Conservation (phyloP, 1,284 basidiomycete species). For the Leccinum brunneo-olivaceum region DNA sequence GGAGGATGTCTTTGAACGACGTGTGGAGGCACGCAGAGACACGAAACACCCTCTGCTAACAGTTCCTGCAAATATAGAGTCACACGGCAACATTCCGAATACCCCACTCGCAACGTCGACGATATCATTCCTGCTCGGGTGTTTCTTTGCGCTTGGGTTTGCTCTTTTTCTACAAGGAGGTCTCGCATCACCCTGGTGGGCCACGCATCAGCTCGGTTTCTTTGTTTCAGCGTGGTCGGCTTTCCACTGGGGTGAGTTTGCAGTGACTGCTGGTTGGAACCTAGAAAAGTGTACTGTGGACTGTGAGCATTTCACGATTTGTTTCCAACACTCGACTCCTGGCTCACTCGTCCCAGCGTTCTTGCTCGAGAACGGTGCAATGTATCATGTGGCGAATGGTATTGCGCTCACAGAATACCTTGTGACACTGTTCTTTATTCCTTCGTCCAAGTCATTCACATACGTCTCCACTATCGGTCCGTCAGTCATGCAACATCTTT, state of each 20-base stretch:
- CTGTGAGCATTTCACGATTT: constrained; percentile 52
- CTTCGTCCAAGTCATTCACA: constrained; percentile 48
- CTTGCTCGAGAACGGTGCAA: constrained; percentile 83
- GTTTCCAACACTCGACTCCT: neutral
- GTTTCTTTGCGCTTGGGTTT: constrained; percentile 50
- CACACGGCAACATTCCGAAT: constrained; percentile 70
- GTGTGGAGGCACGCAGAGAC: constrained; percentile 37
- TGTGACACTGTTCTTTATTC: constrained; percentile 61
- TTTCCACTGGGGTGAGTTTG: constrained; percentile 95
- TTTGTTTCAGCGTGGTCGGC: constrained; percentile 75
- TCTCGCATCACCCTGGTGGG: constrained; percentile 49
- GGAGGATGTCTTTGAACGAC: constrained; percentile 40
- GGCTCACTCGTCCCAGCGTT: constrained; percentile 58
- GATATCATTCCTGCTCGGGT: constrained; percentile 73
- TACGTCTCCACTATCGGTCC: constrained; percentile 55
- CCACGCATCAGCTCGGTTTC: constrained; percentile 73
- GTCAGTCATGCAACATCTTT: constrained; percentile 13
- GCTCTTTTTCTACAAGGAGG: constrained; percentile 44
- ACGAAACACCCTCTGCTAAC: constrained; percentile 46
- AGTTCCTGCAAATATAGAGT: constrained; percentile 37
- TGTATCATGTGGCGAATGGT: constrained; percentile 84
- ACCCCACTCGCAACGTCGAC: constrained; percentile 69
- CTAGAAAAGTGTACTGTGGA: constrained; percentile 86
- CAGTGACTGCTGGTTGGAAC: constrained; percentile 95
- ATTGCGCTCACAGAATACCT: constrained; percentile 80